A percentile compares a stretch with the other conserved stretches of the same genome.
Evolutionary conservation across 1,284 basidiomycete species (phyloP).

Genomic region (Melampsora medusae): DNA sequence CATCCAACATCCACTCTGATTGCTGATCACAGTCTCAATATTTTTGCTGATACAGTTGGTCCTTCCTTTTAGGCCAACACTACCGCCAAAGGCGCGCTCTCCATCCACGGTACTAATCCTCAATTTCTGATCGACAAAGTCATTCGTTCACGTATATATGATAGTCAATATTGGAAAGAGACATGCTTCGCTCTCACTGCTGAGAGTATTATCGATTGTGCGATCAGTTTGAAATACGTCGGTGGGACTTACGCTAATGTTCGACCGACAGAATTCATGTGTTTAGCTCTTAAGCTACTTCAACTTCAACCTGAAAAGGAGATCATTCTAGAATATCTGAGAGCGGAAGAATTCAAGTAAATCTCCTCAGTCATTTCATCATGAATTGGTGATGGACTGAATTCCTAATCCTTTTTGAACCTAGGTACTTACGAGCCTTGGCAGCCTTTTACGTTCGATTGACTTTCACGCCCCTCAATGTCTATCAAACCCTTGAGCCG

Average conservation of each 20-base stretch:
- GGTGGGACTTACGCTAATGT: conserved; percentile 89
- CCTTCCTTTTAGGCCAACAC: conserved; percentile 71
- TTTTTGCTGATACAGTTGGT: neutral
- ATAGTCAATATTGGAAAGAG: conserved; percentile 93
- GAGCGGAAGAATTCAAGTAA: conserved; percentile 95
- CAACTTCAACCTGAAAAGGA: conserved; percentile 97
- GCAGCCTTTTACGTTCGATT: conserved; percentile 92
- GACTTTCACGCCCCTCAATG: conserved; percentile 83
- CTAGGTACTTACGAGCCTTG: conserved; percentile 85
- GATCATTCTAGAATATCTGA: conserved; percentile 89
- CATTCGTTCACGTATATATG: conserved; percentile 92
- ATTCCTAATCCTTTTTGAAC: neutral
- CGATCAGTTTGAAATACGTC: conserved; percentile 75
- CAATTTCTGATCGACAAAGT: conserved; percentile 97
- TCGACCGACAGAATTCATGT: conserved; percentile 85
- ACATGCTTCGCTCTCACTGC: conserved; percentile 85
- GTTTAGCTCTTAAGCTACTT: conserved; percentile 84
- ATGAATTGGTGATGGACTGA: neutral
- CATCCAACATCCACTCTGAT: too few relatives aligned
- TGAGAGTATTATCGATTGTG: conserved; percentile 87
- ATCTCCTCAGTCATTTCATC: conserved; percentile 53
- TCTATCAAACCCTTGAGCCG: conserved; percentile 90
- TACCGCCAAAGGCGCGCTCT: conserved; percentile 72
- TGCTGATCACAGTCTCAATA: too few relatives aligned
- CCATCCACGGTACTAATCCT: conserved; percentile 92